Base-by-base conservation (phyloP, 2,329 filamentous ascomycete genomes). In the Atkinsonella texensis region DNA sequence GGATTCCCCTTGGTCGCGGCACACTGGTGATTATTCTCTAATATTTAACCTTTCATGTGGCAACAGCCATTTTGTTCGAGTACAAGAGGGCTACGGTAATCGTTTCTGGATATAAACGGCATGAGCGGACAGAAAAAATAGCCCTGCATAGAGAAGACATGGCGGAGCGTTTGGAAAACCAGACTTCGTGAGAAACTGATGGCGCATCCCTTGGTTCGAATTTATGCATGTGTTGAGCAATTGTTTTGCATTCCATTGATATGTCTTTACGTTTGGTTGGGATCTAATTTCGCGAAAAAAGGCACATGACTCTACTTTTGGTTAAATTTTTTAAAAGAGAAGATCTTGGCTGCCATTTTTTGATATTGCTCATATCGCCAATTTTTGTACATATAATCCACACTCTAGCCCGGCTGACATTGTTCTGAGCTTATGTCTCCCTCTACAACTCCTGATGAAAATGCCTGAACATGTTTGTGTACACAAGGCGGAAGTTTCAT, bases 41-140 rank as follows among this genome's bases (percentile, higher is more conserved):
- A 28, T 48, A 46, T 48, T 32, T 46, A 32, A 45, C 41, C 35
- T 52, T 40, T 50, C 44, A 17, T 46, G 49, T 40, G 45, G 38
- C 38, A 33, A 50, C 20, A 45, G 35, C 45, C 40, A 45, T 20
- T 40, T 38, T n/a, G 18, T 32, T 41, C 4, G n/a, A 38, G 32
- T 47, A 51, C 28, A 50, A 51, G 15, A 46, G 35, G 42, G 48
- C 23, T 15, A 31, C 20, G 23, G 38, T 46, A 31, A 35, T 33
- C n/a, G 32, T 7, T 20, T 46, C 12, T 20, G 28, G 43, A 35
- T 51, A 43, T 18, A 46, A 51, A 28, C 18, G 35, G 18, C 38
- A 28, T 41, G 38, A 13, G 28, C 38, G 40, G 5, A 46, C n/a
- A 15, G 28, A 38, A 12, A 47, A 47, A 10, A 15, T 9, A 17